phyloP scores from a whole-genome alignment of 2,329 filamentous ascomycete species.

The Fusarium succisae region DNA sequence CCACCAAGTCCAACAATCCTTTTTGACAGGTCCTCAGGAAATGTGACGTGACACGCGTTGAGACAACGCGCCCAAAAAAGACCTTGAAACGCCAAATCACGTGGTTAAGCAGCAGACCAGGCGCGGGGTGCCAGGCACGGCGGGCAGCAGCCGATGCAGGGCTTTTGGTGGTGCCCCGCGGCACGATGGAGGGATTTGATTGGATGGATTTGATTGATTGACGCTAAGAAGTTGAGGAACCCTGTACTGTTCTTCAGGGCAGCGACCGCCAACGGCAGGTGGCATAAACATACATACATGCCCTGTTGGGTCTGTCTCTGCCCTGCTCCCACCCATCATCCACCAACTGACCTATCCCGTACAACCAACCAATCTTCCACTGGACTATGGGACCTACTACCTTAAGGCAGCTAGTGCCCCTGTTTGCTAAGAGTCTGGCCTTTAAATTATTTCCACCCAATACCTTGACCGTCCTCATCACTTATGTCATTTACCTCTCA shows the following conservation, averaged over 20 bases:
- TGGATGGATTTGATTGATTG: conserved; percentile 17
- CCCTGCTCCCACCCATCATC: neutral
- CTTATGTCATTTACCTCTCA: conserved; percentile 7
- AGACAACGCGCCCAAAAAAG: conserved; percentile 9
- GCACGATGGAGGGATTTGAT: conserved; percentile 29
- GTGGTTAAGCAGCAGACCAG: conserved; percentile 41
- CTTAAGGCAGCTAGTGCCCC: neutral
- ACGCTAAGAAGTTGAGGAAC: conserved; percentile 12
- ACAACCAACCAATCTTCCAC: neutral
- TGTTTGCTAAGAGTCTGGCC: neutral
- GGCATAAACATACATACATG: conserved; percentile 22
- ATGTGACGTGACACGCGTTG: conserved; percentile 20
- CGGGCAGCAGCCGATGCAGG: conserved; percentile 47
- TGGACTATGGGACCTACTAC: neutral
- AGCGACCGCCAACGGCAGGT: conserved; percentile 30
- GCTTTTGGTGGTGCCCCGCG: conserved; percentile 45
- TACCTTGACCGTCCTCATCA: neutral
- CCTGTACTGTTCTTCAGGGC: conserved; percentile 39
- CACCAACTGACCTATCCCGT: neutral
- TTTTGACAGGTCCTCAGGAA: neutral
- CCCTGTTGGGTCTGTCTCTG: conserved; percentile 13
- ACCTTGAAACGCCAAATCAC: conserved; percentile 13
- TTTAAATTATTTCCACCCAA: conserved; percentile 17
- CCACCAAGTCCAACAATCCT: neutral
- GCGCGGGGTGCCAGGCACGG: conserved; percentile 41